Evolutionary conservation across 2,329 filamentous ascomycete species (phyloP).

Genomic region (Fusarium nygamai): DNA sequence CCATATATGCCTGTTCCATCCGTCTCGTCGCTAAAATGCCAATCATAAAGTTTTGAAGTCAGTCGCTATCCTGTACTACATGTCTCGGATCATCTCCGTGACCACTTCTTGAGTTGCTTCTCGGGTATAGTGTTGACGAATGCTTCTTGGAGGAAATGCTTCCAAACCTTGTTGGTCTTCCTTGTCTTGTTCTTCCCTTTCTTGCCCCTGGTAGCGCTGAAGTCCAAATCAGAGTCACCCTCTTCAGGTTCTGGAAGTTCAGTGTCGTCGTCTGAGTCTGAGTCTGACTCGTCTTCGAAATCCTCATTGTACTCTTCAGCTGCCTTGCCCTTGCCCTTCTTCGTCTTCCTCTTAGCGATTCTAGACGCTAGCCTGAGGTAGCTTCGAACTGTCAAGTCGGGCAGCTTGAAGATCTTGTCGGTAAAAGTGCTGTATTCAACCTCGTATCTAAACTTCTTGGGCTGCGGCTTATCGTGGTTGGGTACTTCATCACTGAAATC

Average conservation of each 20-base stretch:
- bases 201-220: slow-evolving; percentile 19
- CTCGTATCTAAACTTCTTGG: slow-evolving; percentile 76
- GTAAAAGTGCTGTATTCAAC: slow-evolving; percentile 87
- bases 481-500: slow-evolving; percentile 68
- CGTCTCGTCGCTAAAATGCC: slow-evolving; percentile 33
- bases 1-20: slow-evolving; percentile 17
- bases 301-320: slow-evolving; percentile 29
- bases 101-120: slow-evolving; percentile 68
- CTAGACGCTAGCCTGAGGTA: slow-evolving; percentile 81
- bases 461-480: slow-evolving; percentile 62
- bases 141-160: slow-evolving; percentile 79
- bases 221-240: slow-evolving; percentile 30
- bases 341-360: slow-evolving; percentile 64
- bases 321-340: slow-evolving; percentile 38
- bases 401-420: slow-evolving; percentile 78
- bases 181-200: slow-evolving; percentile 57
- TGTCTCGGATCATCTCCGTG: slow-evolving; percentile 26
- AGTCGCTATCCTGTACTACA: not conserved
- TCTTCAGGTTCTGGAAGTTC: slow-evolving; percentile 32
- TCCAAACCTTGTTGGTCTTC: slow-evolving; percentile 75
- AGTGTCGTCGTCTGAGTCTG: slow-evolving; percentile 25
- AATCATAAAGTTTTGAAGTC: slow-evolving; percentile 7
- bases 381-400: slow-evolving; percentile 85
- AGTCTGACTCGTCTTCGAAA: slow-evolving; percentile 43
- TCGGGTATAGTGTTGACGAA: slow-evolving; percentile 79